Conservation (phyloP, 176 grass and related monocot species). For the Secale cereale region DNA sequence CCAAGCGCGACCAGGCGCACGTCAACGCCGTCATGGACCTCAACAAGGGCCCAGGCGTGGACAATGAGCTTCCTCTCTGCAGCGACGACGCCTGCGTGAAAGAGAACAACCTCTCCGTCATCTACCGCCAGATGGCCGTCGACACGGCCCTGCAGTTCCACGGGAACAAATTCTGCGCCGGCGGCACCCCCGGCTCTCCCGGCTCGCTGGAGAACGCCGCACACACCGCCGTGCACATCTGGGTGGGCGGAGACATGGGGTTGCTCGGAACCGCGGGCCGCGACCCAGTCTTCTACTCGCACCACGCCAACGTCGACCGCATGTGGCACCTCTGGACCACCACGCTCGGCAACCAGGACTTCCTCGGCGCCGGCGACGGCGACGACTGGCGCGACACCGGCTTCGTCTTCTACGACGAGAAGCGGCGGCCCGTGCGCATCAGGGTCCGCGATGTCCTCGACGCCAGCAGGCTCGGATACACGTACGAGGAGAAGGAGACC, state of each 20-base stretch:
- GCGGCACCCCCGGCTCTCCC: neutral
- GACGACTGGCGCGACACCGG: neutral
- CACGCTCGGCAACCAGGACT: neutral
- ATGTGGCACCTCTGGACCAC: conserved; percentile 38
- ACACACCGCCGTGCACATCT: conserved; percentile 20
- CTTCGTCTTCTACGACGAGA: conserved; percentile 14
- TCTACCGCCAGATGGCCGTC: conserved; percentile 11
- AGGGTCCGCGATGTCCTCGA: conserved; percentile 2
- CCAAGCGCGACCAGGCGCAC: conserved; percentile 23
- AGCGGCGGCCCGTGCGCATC: neutral
- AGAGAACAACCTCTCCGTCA: neutral
- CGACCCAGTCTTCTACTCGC: conserved; percentile 34
- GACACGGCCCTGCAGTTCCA: conserved; percentile 2
- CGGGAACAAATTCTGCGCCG: neutral
- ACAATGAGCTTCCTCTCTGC: neutral
- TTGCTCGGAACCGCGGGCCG: neutral
- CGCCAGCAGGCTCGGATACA: neutral
- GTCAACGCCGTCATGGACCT: conserved; percentile 34
- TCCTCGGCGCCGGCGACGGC: neutral
- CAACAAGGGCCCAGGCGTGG: neutral
- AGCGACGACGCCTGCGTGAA: neutral
- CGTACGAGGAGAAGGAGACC: conserved; percentile 3
- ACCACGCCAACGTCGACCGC: conserved; percentile 47
- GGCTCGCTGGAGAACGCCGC: neutral
- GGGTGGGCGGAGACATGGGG: conserved; percentile 9